These are phyloP conservation scores for Xylariaceae sp. DNA, from an alignment of 2,329 filamentous ascomycete genomes.

Conservation along the genomic window DNA sequence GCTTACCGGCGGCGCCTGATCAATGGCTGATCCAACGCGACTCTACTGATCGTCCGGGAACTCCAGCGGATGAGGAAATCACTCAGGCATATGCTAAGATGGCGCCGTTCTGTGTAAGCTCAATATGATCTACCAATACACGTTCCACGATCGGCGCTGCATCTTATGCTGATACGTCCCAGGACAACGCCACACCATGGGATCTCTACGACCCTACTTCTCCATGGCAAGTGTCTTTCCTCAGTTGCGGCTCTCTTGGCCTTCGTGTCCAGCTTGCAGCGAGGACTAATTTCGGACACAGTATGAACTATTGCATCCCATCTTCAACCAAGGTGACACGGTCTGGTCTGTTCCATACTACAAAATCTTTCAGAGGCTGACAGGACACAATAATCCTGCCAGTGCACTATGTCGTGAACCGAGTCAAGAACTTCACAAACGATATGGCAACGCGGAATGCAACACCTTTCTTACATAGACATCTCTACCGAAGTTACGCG, in stretches of 20 bases:
- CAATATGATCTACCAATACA: neutral
- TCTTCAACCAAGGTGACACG: no score
- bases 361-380: no score
- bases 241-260: no score
- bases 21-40: constrained; percentile 12
- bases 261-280: no score
- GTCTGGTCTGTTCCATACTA: no score
- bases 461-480: constrained; percentile 29
- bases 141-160: neutral
- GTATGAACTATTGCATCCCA: no score
- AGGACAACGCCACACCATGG: constrained; percentile 25
- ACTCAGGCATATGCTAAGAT: constrained; percentile 17
- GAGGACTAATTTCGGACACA: no score
- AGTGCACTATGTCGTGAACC: constrained; percentile 23
- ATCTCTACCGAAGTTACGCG: constrained; percentile 25
- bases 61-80: constrained; percentile 16
- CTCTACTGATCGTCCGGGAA: constrained; percentile 9
- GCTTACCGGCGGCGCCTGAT: constrained; percentile 2
- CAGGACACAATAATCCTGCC: no score
- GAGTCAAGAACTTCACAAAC: constrained; percentile 23
- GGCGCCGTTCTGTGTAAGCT: constrained; percentile 22
- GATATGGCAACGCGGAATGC: constrained; percentile 26
- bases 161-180: constrained; percentile 7
- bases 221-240: neutral
- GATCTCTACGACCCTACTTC: constrained; percentile 28